Evolutionary conservation across 2,329 filamentous ascomycete species (phyloP).

Genomic region (Cladosporium sp.): DNA sequence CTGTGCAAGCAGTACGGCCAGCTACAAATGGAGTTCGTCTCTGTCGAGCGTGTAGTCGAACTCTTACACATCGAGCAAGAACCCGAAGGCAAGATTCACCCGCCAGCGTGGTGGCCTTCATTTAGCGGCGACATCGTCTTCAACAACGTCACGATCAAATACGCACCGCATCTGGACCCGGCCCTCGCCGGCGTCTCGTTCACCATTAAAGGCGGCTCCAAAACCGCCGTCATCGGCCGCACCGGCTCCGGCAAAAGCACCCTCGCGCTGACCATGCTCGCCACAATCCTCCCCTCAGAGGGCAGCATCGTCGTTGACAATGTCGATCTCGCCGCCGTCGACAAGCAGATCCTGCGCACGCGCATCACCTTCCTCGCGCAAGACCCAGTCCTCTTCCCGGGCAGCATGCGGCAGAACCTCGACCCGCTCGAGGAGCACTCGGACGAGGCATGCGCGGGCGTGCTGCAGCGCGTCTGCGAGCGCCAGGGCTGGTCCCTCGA

Average conservation of each 20-base stretch:
- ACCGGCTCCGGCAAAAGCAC: slow-evolving; percentile 82
- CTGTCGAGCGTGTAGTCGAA: slow-evolving; percentile 79
- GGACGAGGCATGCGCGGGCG: slow-evolving; percentile 48
- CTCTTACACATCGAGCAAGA: slow-evolving; percentile 75
- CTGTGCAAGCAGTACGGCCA: slow-evolving; percentile 77
- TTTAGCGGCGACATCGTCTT: slow-evolving; percentile 68
- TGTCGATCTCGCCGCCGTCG: slow-evolving; percentile 54
- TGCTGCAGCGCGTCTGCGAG: slow-evolving; percentile 49
- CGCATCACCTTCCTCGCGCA: slow-evolving; percentile 63
- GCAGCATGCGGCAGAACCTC: slow-evolving; percentile 55
- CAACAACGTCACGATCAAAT: slow-evolving; percentile 69
- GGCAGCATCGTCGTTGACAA: slow-evolving; percentile 56
- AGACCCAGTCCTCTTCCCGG: slow-evolving; percentile 60
- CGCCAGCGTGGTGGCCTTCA: slow-evolving; percentile 71
- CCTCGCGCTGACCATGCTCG: slow-evolving; percentile 56
- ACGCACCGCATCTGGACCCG: slow-evolving; percentile 70
- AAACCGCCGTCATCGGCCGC: slow-evolving; percentile 72
- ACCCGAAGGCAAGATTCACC: slow-evolving; percentile 56
- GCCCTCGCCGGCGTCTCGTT: slow-evolving; percentile 65
- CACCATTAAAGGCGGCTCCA: slow-evolving; percentile 68
- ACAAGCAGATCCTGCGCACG: slow-evolving; percentile 53
- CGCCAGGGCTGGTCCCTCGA: slow-evolving; percentile 51
- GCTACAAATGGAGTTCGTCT: slow-evolving; percentile 87
- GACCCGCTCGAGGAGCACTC: slow-evolving; percentile 54
- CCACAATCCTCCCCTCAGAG: slow-evolving; percentile 47